Evolutionary conservation across 352 stramenopile species (phyloP).

Genomic region (Pythium brachiatum): DNA sequence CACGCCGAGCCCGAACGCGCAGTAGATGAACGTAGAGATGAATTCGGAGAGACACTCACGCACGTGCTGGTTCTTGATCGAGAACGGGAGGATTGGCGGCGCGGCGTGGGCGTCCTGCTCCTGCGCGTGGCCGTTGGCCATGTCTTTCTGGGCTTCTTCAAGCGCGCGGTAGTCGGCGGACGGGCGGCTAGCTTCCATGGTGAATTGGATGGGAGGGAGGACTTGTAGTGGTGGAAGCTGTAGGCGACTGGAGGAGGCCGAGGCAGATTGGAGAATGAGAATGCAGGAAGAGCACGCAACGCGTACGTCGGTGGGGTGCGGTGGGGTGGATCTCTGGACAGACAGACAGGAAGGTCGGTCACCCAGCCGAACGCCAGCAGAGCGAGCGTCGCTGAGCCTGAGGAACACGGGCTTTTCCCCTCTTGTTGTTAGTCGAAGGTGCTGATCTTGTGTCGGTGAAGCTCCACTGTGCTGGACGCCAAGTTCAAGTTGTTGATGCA

Average conservation of each 20-base stretch:
- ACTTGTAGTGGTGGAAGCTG: not conserved
- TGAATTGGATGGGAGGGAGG: not conserved
- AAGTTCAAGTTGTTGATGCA: slow-evolving; percentile 11
- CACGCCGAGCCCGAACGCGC: slow-evolving; percentile 29
- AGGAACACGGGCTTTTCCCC: not conserved
- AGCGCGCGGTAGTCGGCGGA: slow-evolving; percentile 19
- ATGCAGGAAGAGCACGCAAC: not conserved
- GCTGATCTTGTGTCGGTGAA: not conserved
- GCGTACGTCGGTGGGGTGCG: not conserved
- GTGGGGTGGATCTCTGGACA: too few relatives aligned
- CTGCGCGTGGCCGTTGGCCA: slow-evolving; percentile 1
- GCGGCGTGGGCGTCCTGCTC: not conserved
- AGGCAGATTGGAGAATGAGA: slow-evolving; percentile 13
- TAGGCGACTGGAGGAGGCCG: not conserved
- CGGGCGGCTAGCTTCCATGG: not conserved
- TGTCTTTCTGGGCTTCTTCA: slow-evolving; percentile 25
- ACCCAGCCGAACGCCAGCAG: not conserved
- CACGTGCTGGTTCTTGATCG: slow-evolving; percentile 26
- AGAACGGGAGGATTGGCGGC: slow-evolving; percentile 21
- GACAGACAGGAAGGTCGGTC: too few relatives aligned
- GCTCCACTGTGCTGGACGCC: too few relatives aligned
- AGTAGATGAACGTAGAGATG: slow-evolving; percentile 35
- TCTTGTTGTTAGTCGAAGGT: not conserved
- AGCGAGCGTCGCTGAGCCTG: not conserved
- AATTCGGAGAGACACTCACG: slow-evolving; percentile 45